phyloP scores from a whole-genome alignment of 352 stramenopile species.

The Globisporangium ultimum region DNA sequence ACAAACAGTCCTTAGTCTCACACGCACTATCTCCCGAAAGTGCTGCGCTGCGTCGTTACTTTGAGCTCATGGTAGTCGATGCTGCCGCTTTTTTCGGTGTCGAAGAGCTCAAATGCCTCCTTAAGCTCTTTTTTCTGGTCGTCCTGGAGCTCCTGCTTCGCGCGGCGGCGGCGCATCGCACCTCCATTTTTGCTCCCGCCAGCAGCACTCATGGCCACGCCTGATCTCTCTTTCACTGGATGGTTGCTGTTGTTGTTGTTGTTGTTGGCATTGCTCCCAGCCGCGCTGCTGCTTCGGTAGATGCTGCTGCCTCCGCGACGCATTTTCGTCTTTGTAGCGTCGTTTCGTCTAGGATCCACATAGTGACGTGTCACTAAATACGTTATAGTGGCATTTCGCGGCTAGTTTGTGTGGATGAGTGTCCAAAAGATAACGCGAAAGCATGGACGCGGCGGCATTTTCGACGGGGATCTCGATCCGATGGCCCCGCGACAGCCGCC shows the following conservation, averaged over 20 bases:
- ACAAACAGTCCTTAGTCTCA: background rate
- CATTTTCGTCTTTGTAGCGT: slow-evolving; percentile 6
- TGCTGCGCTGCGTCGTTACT: slow-evolving; percentile 16
- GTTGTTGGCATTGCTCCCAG: background rate
- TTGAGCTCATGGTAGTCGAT: slow-evolving; percentile 95
- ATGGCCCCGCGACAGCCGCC: slow-evolving; percentile 21
- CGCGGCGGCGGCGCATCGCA: slow-evolving; percentile 26
- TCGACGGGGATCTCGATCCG: slow-evolving; percentile 56
- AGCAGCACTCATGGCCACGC: background rate
- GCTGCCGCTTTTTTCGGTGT: slow-evolving; percentile 86
- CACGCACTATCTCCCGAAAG: background rate
- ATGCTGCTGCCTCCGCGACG: slow-evolving; percentile 1
- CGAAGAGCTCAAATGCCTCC: slow-evolving; percentile 93
- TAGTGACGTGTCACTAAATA: slow-evolving; percentile 17
- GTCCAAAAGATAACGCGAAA: background rate
- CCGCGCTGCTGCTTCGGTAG: slow-evolving; percentile 1
- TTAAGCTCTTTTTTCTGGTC: slow-evolving; percentile 89
- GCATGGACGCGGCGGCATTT: slow-evolving; percentile 44
- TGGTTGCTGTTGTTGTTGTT: background rate
- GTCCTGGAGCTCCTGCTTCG: slow-evolving; percentile 70
- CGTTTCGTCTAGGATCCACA: background rate
- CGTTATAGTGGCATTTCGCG: slow-evolving; percentile 18
- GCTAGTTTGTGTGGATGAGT: background rate
- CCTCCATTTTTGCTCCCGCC: background rate
- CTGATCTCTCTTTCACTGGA: background rate